Evolutionary conservation across 176 grass and related monocot genomes (phyloP), one percentile per base, ranked within the genome.

Genomic region (Metroxylon sagu): DNA sequence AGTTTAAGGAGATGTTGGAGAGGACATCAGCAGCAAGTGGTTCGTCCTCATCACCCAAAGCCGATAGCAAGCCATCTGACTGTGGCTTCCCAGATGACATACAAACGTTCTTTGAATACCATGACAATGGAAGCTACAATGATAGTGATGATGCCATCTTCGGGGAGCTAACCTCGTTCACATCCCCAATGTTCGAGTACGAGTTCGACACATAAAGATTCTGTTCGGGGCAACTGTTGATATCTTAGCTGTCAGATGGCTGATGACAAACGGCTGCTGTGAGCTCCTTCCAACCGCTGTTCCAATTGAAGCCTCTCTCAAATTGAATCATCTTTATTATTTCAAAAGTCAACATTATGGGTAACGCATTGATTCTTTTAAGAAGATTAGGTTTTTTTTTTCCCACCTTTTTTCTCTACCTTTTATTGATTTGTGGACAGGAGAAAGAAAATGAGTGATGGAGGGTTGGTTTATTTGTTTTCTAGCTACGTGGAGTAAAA

Each of bases 31-130:
- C 76, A 5, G 74, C 70, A 25, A 86, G 51, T 49, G 67, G 21
- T 63, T 70, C 57, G 4, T 78, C 74, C 4, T 68, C 88, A 16
- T 65, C 65, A 52, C 72, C 84, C 61, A 70, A 66, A 21, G 66
- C 25, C 49, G 69, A 52, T 16, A 57, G 26, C 14, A 74, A 35
- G 29, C 65, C 83, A 62, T 65, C 80, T 2, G 55, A 64, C 30
- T 90, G 90, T 61, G 74, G 83, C 69, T 96, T 96, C 61, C 91
- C 91, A 4, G 83, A 96, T 35, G 87, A 87, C 70, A 82, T 90
- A 51, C 91, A 96, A 62, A 96, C 91, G 0, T 90, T 74, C 77
- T 96, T 96, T 57, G 91, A 79, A 5, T 82, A 77, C 83, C 68
- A 86, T 49, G 79, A 89, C 53, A 59, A 29, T 26, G 76, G 58